Evolutionary conservation across 2,329 filamentous ascomycete species (phyloP).

Genomic region (Aspergillus oerlinghausenensis): DNA sequence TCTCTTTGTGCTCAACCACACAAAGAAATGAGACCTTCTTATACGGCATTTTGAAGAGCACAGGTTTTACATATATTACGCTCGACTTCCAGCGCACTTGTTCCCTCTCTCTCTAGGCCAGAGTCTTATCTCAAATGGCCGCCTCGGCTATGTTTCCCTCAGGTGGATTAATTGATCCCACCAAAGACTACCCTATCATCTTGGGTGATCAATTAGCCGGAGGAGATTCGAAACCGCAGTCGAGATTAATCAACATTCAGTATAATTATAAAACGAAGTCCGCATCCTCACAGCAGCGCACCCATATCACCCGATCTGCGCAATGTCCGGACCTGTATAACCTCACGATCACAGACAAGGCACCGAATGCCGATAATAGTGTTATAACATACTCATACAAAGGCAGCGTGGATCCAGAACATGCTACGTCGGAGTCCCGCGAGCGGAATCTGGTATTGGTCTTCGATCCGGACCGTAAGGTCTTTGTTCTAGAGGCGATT

Average conservation of each 20-base stretch:
- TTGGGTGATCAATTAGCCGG: constrained; percentile 40
- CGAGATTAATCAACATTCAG: constrained; percentile 37
- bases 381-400: constrained; percentile 37
- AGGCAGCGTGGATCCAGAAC: constrained; percentile 37
- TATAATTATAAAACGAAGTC: constrained; percentile 46
- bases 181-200: constrained; percentile 45
- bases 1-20: neutral
- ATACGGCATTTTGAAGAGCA: neutral
- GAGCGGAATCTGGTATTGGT: constrained; percentile 53
- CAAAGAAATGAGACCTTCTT: neutral
- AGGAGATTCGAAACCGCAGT: constrained; percentile 17
- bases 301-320: constrained; percentile 32
- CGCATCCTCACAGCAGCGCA: constrained; percentile 34
- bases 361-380: constrained; percentile 34
- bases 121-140: constrained; percentile 23
- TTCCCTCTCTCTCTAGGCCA: neutral
- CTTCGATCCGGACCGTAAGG: constrained; percentile 69
- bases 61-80: constrained; percentile 3
- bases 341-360: constrained; percentile 40
- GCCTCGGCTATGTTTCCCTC: constrained; percentile 26
- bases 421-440: constrained; percentile 22
- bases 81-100: neutral
- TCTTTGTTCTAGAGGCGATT: constrained; percentile 76
- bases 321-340: constrained; percentile 35
- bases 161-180: constrained; percentile 38